phyloP scores from a whole-genome alignment of 495 filamentous ascomycete species.

The Coniosporium apollinis region DNA sequence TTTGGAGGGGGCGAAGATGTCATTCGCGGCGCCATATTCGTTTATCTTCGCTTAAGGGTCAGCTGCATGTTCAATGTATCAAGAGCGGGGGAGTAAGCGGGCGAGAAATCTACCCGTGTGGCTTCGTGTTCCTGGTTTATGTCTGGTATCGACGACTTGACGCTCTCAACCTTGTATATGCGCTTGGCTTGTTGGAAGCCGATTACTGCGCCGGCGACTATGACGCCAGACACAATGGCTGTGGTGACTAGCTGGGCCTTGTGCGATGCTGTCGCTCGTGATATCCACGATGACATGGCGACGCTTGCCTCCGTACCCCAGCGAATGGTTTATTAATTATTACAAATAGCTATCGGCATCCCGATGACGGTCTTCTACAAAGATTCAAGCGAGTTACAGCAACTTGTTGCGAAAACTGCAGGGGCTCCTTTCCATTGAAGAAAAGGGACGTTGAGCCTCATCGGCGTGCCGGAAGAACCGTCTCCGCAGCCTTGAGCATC shows the following conservation, averaged over 20 bases:
- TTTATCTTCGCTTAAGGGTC: constrained; percentile 44
- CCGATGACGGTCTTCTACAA: no score
- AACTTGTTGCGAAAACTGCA: no score
- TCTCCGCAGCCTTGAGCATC: no score
- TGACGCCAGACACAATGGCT: constrained; percentile 13
- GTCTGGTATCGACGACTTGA: constrained; percentile 26
- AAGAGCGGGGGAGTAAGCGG: background rate
- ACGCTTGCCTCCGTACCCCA: no score
- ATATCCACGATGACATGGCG: constrained; percentile 15
- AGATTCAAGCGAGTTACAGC: no score
- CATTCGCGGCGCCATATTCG: constrained; percentile 51
- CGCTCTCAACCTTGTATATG: constrained; percentile 17
- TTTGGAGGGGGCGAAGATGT: constrained; percentile 34
- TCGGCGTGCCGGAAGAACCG: no score
- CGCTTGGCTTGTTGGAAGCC: constrained; percentile 21
- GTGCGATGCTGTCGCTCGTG: constrained; percentile 12
- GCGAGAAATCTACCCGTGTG: constrained; percentile 12
- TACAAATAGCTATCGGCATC: no score
- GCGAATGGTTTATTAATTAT: no score
- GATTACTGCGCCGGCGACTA: constrained; percentile 16
- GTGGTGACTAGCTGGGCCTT: constrained; percentile 14
- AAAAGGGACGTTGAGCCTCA: no score
- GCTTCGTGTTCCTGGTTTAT: constrained; percentile 19
- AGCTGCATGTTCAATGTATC: no score
- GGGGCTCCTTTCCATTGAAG: no score